Evolutionary conservation across 352 stramenopile species (phyloP), one percentile per base, ranked within the genome.

Genomic region (Stramenopiles sp.): DNA sequence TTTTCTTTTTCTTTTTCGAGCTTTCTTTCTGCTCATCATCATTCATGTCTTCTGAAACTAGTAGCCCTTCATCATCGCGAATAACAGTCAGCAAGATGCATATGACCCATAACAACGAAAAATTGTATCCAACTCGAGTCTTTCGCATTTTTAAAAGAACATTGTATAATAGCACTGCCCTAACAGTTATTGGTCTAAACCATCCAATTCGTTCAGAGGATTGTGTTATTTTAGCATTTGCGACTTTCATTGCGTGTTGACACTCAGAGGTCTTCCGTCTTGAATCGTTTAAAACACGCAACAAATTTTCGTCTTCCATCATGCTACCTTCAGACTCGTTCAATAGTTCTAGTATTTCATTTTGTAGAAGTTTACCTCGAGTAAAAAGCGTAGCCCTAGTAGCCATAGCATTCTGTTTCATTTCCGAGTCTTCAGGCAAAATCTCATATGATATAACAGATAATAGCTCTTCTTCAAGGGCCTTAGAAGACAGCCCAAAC

Each of bases 271-370:
- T 95, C 83, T 98, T 98, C 81, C 96, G 93, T 86, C 99, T 99
- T 0, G 96, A 98, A 81, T 97, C 98, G 0, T 93, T 94, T 0
- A 99, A 88, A 33, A 99, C 95, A 0, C 92, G 92, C 84, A 99
- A 97, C n/a, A 99, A 89, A 84, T 98, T 94, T 87, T 98, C 95
- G 82, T 99, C 95, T 83, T 99, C 95, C 22, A 99, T 86, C 32
- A 99, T 85, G 83, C 98, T 98, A 80, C 95, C 96, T 30, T 92
- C 97, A 81, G 98, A 98, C 7, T 91, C 97, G 4, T 95, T 98
- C 30, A 99, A 84, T 30, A 95, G 90, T 85, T 98, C 94, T 30
- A 99, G 27, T 22, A 71, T 27, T 27, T 71, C 55, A 71, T 71
- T 71, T 71, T 71, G 87, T 80, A 99, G 85, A 76, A 92, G 97